Base-by-base conservation (phyloP, 768 basidiomycete genomes). In the Asterophora parasitica region DNA sequence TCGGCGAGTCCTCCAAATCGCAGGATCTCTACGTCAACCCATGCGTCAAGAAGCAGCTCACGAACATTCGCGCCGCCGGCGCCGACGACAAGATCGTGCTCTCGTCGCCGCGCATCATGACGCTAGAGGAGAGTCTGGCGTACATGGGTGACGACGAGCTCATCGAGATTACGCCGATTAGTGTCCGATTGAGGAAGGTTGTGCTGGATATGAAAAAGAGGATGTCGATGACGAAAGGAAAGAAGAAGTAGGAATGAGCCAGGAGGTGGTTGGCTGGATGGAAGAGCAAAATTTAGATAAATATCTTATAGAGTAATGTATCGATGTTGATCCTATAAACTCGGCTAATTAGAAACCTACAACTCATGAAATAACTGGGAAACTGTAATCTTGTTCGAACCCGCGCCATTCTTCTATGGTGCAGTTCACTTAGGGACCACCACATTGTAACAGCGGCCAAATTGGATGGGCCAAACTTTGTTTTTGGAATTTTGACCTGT, bases 121-220 rank as follows among this genome's bases (percentile, higher is more conserved):
- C 62, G 1, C 58, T 77, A 3, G 75, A 77, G 53, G 75, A 75
- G 59, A 65, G 61, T 15, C 60, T 77, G 47, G 69, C 71, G 15
- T 77, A 76, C 50, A 75, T 77, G 73, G 68, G 65, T 2, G 74
- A 77, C 46, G 74, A 75, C 49, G 74, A 76, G 59, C 57, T 76
- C 40, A 66, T 77, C 2, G 75, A 77, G 61, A 63, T 77, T 17
- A 77, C 74, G 1, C 73, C 75, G 1, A 61, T 55, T 38, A 71
- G 54, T 46, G 57, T 75, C 9, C 61, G 75, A 27, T 48, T 75
- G 49, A 62, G 75, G 55, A 76, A 75, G 65, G 59, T 65, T 42
- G 67, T 71, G 39, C 55, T 75, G 44, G 68, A 71, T 30, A 58
- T 50, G 34, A 62, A 61, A 31, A 68, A 64, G 61, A 66, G 67